Base-by-base conservation (phyloP, 2,329 filamentous ascomycete genomes). In the Calycina marina region DNA sequence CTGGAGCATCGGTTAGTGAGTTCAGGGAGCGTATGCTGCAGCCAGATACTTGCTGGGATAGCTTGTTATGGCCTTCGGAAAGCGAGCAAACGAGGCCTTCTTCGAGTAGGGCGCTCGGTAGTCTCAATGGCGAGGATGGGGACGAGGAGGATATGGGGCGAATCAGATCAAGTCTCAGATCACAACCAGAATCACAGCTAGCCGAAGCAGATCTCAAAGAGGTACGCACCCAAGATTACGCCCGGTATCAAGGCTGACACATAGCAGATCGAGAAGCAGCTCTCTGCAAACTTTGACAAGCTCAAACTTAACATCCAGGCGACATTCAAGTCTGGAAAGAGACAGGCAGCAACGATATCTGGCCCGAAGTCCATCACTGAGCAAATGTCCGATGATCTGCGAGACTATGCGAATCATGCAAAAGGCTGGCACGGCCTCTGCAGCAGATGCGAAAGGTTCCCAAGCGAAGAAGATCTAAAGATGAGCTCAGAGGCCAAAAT, bases 351-450 rank as follows among this genome's bases (percentile, higher is more conserved):
- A n/a, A n/a, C n/a, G n/a, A n/a, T n/a, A n/a, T n/a, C n/a, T n/a
- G n/a, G n/a, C n/a, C n/a, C n/a, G 24, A 26, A 26, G n/a, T 11
- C n/a, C 24, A 26, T 26, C 11, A 26, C 24, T 13, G 24, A 26
- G 6, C n/a, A 28, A 6, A 28, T 28, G 26, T 5, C 26, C 11
- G 26, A 28, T 16, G 26, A 28, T 16, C 15, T 28, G 4, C 12
- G 26, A 6, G 26, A 28, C 17, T 28, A 14, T 15, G 15, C 14
- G 14, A 13, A 15, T n/a, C 11, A 28, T 10, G 11, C 4, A 14
- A 12, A 16, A 15, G 26, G 26, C 9, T 14, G 8, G 6, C 5
- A 14, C 10, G 26, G 26, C 2, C n/a, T 28, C 17, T 28, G 26
- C 14, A 14, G n/a, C 26, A 28, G 15, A 15, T 28, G 26, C 14